Evolutionary conservation across 148 eudicot species (phyloP), one percentile per base, ranked within the genome.

Genomic region (Dianthus caryophyllus): DNA sequence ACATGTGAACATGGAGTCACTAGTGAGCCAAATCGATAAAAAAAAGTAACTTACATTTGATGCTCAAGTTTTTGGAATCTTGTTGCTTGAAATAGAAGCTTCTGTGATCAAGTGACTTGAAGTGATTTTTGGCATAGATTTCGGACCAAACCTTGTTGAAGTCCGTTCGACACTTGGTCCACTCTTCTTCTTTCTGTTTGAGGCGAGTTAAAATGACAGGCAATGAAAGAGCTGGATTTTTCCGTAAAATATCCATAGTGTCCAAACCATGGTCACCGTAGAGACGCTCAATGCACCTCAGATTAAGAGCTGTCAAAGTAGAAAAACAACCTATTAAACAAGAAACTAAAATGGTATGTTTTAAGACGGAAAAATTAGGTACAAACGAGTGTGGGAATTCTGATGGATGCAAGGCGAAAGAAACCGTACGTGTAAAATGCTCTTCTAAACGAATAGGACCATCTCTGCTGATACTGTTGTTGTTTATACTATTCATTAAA

Each of bases 41-140:
- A n/a, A n/a, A n/a, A n/a, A 63, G 41, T 36, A 70, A 83, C 91
- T 79, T 77, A 94, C 99, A 84, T 81, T 90, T 94, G 49, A 83
- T 77, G 79, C 98, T 86, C 84, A 94, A 77, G 76, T 80, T 84
- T 86, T 94, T 94, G 25, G 97, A 90, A 84, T 94, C 99, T 82
- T 94, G 97, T 79, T 94, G 97, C 86, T 88, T 94, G 84, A 94
- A 94, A 77, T 94, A 90, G 81, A 93, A 94, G 82, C 98, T 94
- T 30, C 97, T 91, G 67, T 94, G 98, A 78, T 94, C 98, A 67
- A 94, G 98, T 33, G 98, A 94, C 75, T 90, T 94, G 81, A 82
- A 88, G 73, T 94, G 99, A 69, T 94, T 94, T 83, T 84, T 88
- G 43, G 96, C 83, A 83, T 94, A 90, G 44, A 90, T 84, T 26